Evolutionary conservation across 1,284 basidiomycete genomes (phyloP).

Genomic region (Sphagnurus paluster): DNA sequence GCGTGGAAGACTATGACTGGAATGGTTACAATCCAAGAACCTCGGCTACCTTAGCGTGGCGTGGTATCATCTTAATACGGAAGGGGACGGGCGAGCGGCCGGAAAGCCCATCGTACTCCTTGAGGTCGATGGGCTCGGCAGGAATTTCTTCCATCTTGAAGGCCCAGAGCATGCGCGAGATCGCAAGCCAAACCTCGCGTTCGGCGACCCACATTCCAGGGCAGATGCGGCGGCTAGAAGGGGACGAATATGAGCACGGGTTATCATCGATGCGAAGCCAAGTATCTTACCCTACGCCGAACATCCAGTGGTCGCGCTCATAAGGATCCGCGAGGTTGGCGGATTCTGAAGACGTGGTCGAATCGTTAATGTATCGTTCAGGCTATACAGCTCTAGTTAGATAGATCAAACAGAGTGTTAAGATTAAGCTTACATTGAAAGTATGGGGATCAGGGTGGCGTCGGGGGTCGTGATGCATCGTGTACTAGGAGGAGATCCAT

Average conservation of each 20-base stretch:
- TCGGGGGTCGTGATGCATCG: constrained; percentile 38
- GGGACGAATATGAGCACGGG: neutral
- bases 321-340: constrained; percentile 38
- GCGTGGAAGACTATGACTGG: neutral
- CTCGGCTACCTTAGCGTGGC: constrained; percentile 23
- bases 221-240: constrained; percentile 37
- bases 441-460: constrained; percentile 37
- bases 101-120: constrained; percentile 42
- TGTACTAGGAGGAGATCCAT: constrained; percentile 31
- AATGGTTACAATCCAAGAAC: constrained; percentile 13
- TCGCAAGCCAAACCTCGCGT: constrained; percentile 38
- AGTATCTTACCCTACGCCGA: constrained; percentile 31
- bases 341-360: constrained; percentile 28
- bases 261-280: neutral
- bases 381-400: constrained; percentile 16
- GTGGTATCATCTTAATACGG: constrained; percentile 31
- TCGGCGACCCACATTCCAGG: constrained; percentile 41
- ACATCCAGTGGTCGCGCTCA: constrained; percentile 46
- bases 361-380: constrained; percentile 32
- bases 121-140: constrained; percentile 37
- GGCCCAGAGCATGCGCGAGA: constrained; percentile 41
- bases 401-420: neutral
- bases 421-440: constrained; percentile 7
- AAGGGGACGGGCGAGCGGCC: constrained; percentile 39
- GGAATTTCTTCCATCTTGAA: constrained; percentile 38